Evolutionary conservation across 2,329 filamentous ascomycete species (phyloP), one percentile per base, ranked within the genome.

Genomic region (Aspergillus fructus): DNA sequence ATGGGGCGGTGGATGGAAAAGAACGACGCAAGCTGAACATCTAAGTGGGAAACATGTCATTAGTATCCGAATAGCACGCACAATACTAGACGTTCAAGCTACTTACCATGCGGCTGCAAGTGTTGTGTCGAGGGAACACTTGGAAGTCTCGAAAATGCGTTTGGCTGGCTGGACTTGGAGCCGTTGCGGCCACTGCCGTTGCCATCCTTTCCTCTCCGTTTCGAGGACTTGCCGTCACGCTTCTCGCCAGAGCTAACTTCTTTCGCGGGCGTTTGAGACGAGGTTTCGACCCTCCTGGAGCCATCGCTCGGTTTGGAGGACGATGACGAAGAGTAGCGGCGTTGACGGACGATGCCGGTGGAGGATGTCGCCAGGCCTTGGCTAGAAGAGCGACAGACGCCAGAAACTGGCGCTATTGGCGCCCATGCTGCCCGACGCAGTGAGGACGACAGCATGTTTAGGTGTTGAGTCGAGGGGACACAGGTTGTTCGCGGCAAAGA

Each of bases 1-100:
- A 99, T 93, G 46, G 94, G 94, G 60, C 94, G 88, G 77, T 99
- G 91, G 64, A 96, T 89, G 62, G 93, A 96, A 81, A 97, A 97
- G 82, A 99, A 97, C 59, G 89, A 89, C 7, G 93, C 94, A 46
- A 96, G 81, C 62, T 89, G 88, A 60, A 97, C 83, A 70, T 96
- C 94, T 97, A 64, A 5, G 62, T 12, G 27, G 19, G n/a, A 41
- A 27, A 23, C 21, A 34, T 49, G 51, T 49, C 4, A 9, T 40
- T n/a, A 33, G 27, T n/a, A 50, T 37, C 51, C 47, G 30, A 34
- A 40, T 11, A 37, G 42, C 21, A 34, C 23, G 19, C 5, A 15
- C 8, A 30, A 30, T 4, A n/a, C n/a, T 17, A 21, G 11, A 12
- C 12, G 11, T 13, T 13, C 34, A 21, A 15, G 12, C 17, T 30